Percentiles rank a stretch among this genome's conserved stretches.
These are phyloP conservation scores for Phytophthora palmivora DNA, from an alignment of 352 stramenopile species.

Conservation along the genomic window DNA sequence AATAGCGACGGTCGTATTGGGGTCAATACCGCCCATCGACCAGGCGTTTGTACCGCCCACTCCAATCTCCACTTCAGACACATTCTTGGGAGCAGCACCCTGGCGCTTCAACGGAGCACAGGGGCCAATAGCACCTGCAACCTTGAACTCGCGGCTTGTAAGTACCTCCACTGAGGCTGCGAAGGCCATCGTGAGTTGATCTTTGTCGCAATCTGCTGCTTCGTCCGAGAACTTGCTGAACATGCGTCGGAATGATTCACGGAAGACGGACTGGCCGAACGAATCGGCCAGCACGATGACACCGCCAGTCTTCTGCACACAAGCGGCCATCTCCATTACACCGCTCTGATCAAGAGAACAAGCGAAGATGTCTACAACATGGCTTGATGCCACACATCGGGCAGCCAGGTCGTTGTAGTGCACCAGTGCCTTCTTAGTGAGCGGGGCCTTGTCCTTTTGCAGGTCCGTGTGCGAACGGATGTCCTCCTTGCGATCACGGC, in stretches of 20 bases:
- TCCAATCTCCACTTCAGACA: constrained; percentile 98
- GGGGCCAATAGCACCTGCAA: constrained; percentile 97
- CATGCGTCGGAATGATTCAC: constrained; percentile 97
- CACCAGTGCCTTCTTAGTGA: constrained; percentile 94
- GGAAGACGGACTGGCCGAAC: constrained; percentile 99
- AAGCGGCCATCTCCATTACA: constrained; percentile 98
- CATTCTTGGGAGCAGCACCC: constrained; percentile 88
- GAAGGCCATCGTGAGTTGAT: constrained; percentile 97
- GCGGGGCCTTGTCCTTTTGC: constrained; percentile 94
- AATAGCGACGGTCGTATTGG: constrained; percentile 97
- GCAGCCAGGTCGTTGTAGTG: constrained; percentile 97
- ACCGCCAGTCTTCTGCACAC: constrained; percentile 98
- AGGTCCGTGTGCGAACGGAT: constrained; percentile 97
- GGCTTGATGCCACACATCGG: constrained; percentile 90
- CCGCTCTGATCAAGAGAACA: constrained; percentile 98
- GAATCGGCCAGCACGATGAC: constrained; percentile 99
- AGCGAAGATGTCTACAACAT: constrained; percentile 99
- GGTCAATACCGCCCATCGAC: constrained; percentile 98
- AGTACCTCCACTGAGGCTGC: constrained; percentile 96
- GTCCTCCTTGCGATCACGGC: constrained; percentile 95
- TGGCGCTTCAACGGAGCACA: constrained; percentile 97
- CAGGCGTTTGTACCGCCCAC: constrained; percentile 92
- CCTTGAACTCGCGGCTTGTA: constrained; percentile 98
- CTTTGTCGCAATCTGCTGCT: constrained; percentile 94
- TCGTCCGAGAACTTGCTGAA: constrained; percentile 97